Evolutionary conservation across 2,329 filamentous ascomycete genomes (phyloP), one percentile per base, ranked within the genome.

Genomic region (Periconia digitata): DNA sequence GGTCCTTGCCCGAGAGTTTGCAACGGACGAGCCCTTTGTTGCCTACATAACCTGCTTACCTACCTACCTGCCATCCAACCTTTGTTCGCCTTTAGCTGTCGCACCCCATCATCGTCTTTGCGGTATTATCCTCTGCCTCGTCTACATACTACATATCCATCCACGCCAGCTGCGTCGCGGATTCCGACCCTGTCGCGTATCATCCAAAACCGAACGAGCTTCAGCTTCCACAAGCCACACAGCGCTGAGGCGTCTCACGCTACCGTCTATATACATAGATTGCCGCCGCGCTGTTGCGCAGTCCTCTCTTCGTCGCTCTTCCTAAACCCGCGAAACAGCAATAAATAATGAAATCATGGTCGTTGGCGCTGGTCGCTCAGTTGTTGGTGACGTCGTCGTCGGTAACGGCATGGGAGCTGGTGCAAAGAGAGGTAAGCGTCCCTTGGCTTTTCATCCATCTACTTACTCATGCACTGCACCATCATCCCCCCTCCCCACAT

Each of bases 391-490:
- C 61, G 46, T 52, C 58, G 29, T 32, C 5, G 27, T 15, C 8
- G n/a, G 27, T 15, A 12, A 47, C 52, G 29, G 67, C 65, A 36
- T 53, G 70, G 36, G 58, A 55, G 41, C 57, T 71, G 43, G 63
- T 54, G 34, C 54, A 62, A 32, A 62, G 69, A 50, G 59, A 70
- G 50, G 69, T 72, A 63, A 59, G 69, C 54, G 48, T 42, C 23
- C 44, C 58, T 62, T 66, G 62, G 62, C 59, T 55, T 50, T 36
- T 51, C 50, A n/a, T n/a, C 55, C 50, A 45, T 37, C 34, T 40
- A 39, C 40, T n/a, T 23, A 17, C 34, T 7, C 34, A 23, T 15
- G 8, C 20, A 21, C 41, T 50, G 50, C 50, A 49, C 40, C 53
- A 22, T 24, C 17, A 35, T 22, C 23, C 37, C 35, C 20, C 24